A percentile compares a stretch with the other conserved stretches of the same genome.
These are phyloP conservation scores for Colletotrichum incanum DNA, from an alignment of 2,329 filamentous ascomycete genomes.

Conservation along the genomic window DNA sequence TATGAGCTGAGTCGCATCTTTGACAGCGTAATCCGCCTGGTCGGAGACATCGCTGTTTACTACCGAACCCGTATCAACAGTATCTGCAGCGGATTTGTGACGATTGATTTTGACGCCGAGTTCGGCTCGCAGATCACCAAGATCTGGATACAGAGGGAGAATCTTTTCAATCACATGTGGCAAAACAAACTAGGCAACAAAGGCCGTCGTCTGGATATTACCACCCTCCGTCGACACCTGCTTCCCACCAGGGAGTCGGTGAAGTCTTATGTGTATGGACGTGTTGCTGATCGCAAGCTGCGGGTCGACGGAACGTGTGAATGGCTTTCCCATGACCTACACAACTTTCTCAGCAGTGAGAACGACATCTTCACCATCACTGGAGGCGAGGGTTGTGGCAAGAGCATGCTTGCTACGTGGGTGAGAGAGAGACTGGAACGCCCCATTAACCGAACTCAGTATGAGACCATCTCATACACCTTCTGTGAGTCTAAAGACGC, in stretches of 20 bases:
- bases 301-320: conserved; percentile 58
- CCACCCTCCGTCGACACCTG: conserved; percentile 52
- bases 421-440: conserved; percentile 57
- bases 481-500: conserved; percentile 52
- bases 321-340: conserved; percentile 55
- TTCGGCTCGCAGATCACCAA: conserved; percentile 54
- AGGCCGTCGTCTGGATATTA: conserved; percentile 46
- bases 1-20: conserved; percentile 54
- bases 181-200: conserved; percentile 50
- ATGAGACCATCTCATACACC: conserved; percentile 55
- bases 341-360: conserved; percentile 53
- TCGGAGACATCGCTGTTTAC: conserved; percentile 53
- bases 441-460: conserved; percentile 54
- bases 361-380: conserved; percentile 55
- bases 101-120: conserved; percentile 55
- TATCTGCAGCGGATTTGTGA: conserved; percentile 47
- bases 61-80: conserved; percentile 55
- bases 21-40: conserved; percentile 53
- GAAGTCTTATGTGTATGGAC: conserved; percentile 53
- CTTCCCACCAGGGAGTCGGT: conserved; percentile 46
- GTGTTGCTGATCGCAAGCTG: conserved; percentile 55
- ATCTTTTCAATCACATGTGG: conserved; percentile 56
- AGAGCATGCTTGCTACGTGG: conserved; percentile 58
- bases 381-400: conserved; percentile 53
- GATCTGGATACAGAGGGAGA: conserved; percentile 54